Evolutionary conservation across 371 early-diverging fungal genomes (phyloP), one percentile per base, ranked within the genome.

Genomic region (Batkoa obscura): DNA sequence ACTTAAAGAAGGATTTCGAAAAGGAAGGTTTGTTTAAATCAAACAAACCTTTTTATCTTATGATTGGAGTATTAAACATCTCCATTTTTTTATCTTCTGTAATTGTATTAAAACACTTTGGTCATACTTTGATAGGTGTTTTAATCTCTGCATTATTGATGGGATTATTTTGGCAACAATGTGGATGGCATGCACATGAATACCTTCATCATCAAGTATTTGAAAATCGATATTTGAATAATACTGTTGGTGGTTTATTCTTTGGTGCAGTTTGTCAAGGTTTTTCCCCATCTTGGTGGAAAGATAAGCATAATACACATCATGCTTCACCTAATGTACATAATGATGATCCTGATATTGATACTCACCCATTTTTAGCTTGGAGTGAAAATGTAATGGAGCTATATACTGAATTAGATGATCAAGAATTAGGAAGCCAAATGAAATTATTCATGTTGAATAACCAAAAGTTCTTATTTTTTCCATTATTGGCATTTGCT

Each of bases 271-370:
- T 86, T 50, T 79, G 74, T 66, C 86, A 85, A 62, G 88, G 86
- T 0, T 82, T 84, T 60, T 78, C 79, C 15, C 72, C 81, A 4
- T 73, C 75, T 17, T 81, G 80, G 82, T 90, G 90, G 90, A 86
- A 86, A 67, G 76, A 88, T 68, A 88, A 90, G 74, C 90, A 90
- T 72, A 84, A 81, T 69, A 86, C 88, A 6, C 90, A 90, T 62
- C 90, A 90, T 64, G 80, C 80, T 9, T 76, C 79, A 3, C 84
- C 88, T 56, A 90, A 90, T 60, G 79, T 90, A 54, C 83, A 83
- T 64, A 72, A 72, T 8, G 76, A 78, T 47, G 90, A 90, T 72
- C 90, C 90, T 53, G 90, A 90, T 67, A 88, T 90, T 57, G 76
- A 83, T 69, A 90, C 90, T 2, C 79, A 84, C 64, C 89, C 89